These are phyloP conservation scores for Hemileccinum impolitum DNA, from an alignment of 768 basidiomycete genomes.

Conservation along the genomic window DNA sequence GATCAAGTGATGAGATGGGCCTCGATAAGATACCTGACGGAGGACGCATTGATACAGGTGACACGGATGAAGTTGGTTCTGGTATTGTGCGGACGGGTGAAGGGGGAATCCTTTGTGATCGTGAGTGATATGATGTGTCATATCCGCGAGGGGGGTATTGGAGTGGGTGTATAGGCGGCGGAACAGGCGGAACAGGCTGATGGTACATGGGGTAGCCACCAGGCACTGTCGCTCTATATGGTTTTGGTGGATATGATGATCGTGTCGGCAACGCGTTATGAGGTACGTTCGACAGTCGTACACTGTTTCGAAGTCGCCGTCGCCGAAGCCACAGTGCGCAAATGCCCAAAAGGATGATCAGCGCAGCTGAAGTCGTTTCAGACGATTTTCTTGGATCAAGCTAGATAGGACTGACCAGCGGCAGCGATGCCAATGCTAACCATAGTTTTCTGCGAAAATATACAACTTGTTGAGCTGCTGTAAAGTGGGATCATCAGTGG, in stretches of 20 bases:
- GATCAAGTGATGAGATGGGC: slow-evolving; percentile 3
- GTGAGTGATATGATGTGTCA: not conserved
- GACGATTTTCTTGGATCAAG: not conserved
- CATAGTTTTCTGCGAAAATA: not conserved
- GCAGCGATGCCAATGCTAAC: not conserved
- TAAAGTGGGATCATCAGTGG: not conserved
- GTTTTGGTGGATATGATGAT: not conserved
- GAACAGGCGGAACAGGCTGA: slow-evolving; percentile 1
- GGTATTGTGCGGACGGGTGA: not conserved
- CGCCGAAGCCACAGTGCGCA: not conserved
- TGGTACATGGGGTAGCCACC: not conserved
- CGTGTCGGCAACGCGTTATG: not conserved
- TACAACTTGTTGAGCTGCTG: slow-evolving; percentile 1
- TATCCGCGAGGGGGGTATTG: slow-evolving; percentile 10
- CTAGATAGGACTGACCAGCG: slow-evolving; percentile 10
- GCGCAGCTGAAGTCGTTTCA: slow-evolving; percentile 4
- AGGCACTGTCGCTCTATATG: not conserved
- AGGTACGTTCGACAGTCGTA: not conserved
- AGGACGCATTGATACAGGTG: not conserved
- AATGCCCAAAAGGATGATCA: not conserved
- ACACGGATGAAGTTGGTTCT: not conserved
- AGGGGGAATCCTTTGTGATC: not conserved
- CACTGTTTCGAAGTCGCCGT: not conserved
- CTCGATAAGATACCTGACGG: not conserved
- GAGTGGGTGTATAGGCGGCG: not conserved